Base-by-base conservation (phyloP, 2,329 filamentous ascomycete species). In the Colletotrichum plurivorum region DNA sequence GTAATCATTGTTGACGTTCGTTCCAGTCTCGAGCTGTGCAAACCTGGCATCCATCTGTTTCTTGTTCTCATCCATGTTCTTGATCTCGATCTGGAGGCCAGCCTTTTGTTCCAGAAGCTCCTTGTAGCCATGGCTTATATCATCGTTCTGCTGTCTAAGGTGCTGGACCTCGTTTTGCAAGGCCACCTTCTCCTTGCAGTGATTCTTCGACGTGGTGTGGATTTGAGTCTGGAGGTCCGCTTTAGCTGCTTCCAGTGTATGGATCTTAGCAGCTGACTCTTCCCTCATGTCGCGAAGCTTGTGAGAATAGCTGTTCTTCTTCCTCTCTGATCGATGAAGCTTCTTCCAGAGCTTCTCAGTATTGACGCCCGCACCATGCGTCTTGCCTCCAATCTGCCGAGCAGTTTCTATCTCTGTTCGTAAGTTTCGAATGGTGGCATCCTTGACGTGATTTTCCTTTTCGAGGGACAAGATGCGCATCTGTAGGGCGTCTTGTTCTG, bases 371-470 rank as follows among this genome's bases (percentile, higher is more conserved):
- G 4, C 27, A 31, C 8, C 27, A 1, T 31, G 27, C 27, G 27
- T 8, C 3, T 31, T 31, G 4, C 4, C 4, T 27, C 25, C 25
- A 4, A 25, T n/a, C 2, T 27, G 9, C 6, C 22, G 54, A 4
- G 46, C 3, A 16, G 39, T n/a, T 4, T n/a, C 20, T 16, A 57
- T 10, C 25, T 58, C 55, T 5, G 43, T 31, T 12, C 43, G 5
- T 10, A 58, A 10, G 10, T 48, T 48, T 10, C 16, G 13, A 22
- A 58, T 22, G 15, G 27, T 48, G 8, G 55, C 55, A 9, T 22
- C 7, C 55, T 58, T 58, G 9, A 20, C 41, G 16, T 46, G 15
- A 10, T 58, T 58, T 22, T 58, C 55, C 25, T 58, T 58, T 1
- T 36, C 16, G 5, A 58, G 55, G 7, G n/a, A 7, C 16, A n/a